These are phyloP conservation scores for Cryptosporidium canis DNA, from an alignment of 169 alveolate species.

Conservation along the genomic window DNA sequence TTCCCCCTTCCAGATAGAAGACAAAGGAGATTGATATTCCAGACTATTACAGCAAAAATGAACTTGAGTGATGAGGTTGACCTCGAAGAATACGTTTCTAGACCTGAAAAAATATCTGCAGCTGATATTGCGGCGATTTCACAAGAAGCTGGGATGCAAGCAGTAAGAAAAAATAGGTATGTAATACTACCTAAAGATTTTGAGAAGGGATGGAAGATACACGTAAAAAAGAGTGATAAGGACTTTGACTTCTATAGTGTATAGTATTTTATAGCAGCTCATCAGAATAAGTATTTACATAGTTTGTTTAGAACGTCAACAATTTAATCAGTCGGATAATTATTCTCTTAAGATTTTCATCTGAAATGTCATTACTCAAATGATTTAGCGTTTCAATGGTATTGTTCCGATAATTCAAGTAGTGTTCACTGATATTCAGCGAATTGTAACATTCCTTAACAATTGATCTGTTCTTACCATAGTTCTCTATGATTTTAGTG, in stretches of 20 bases:
- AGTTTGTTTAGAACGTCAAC: background rate
- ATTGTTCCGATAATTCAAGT: background rate
- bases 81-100: conserved; percentile 94
- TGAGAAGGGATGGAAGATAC: conserved; percentile 96
- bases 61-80: conserved; percentile 97
- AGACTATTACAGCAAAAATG: conserved; percentile 97
- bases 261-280: conserved; percentile 41
- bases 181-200: conserved; percentile 95
- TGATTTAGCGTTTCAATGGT: background rate
- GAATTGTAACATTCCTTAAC: background rate
- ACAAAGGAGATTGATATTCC: conserved; percentile 93
- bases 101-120: conserved; percentile 97
- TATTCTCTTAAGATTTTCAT: background rate
- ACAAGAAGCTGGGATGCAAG: conserved; percentile 99
- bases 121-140: conserved; percentile 99
- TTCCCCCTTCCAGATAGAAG: conserved; percentile 99
- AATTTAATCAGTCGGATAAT: background rate
- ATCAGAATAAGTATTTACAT: background rate
- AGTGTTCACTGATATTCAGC: background rate
- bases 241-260: conserved; percentile 93
- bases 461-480: background rate
- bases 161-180: conserved; percentile 97
- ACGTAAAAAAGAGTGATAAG: conserved; percentile 92
- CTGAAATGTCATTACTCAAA: background rate
- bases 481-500: background rate